Evolutionary conservation across 2,329 filamentous ascomycete species (phyloP), one percentile per base, ranked within the genome.

Genomic region (Aspergillus fijiensis): DNA sequence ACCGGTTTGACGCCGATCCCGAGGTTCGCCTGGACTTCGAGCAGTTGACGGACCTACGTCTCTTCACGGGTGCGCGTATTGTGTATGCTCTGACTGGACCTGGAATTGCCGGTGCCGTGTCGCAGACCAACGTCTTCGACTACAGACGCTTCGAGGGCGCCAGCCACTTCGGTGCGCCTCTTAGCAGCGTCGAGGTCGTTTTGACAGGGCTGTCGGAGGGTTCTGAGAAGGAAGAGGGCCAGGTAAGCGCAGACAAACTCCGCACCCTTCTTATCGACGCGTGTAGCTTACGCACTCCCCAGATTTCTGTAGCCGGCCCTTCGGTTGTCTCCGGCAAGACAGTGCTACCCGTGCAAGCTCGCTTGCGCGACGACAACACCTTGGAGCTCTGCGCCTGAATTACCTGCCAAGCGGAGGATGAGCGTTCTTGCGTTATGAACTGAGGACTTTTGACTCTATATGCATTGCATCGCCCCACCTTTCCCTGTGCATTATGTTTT

Each of bases 101-200:
- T 25, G 85, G 86, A 62, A 90, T 98, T n/a, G 94, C 93, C 2
- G 95, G 95, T 42, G 89, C 93, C 0, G 85, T 96, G n/a, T 82
- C 89, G 1, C 94, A 98, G 78, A 96, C 91, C 7, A 88, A 91
- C 62, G 83, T 93, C 45, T 96, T 91, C 71, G 94, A 98, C 73
- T 98, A 98, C 75, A 82, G 94, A 52, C 77, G 76, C 39, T 74
- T 76, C 19, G 63, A 65, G 12, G 76, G 76, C 49, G 77, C 79
- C 50, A 81, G 76, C 60, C 92, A 96, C 74, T 96, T 98, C 70
- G 95, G 95, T 3, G 82, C 89, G 10, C 93, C 94, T 2, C 72
- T 95, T 47, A 91, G 89, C 64, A 89, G 87, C 67, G 84, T 94
- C 1, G 94, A 98, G 78, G 74, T 97, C 45, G 84, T 90, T 69